Base-by-base conservation (phyloP, 1,284 basidiomycete species). In the Hemileccinum hortonii region DNA sequence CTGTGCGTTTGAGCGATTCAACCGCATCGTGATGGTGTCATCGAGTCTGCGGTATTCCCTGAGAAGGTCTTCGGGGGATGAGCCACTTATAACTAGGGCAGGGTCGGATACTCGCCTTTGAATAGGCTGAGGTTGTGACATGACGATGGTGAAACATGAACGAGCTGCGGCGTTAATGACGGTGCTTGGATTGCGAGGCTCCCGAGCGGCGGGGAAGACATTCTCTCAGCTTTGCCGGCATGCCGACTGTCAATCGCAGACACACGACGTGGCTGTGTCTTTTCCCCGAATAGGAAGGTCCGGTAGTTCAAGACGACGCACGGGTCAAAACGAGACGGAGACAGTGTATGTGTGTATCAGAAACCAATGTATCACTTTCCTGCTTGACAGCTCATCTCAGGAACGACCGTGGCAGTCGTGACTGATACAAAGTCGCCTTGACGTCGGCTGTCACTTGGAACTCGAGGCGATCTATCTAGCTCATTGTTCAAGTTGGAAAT, bases 41-140 rank as follows among this genome's bases (percentile, higher is more conserved):
- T 95, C 92, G 8, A 94, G 75, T 61, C 81, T 86, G 60, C 92
- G 80, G 68, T 94, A 94, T 69, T 94, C 90, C 64, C 79, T 84
- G 70, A 94, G 79, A 61, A 94, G 82, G 58, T 92, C 92, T 95
- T 65, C 35, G 52, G 43, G 40, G 56, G 47, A 35, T 60, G 50
- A 58, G 57, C 47, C 53, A 53, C 45, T 30, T 29, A 47, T 36
- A 49, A 41, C 35, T 9, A 38, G 53, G 50, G 43, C 49, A 54
- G 51, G 39, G 40, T 38, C 36, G 29, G 35, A 41, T 35, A 40
- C 54, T 49, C 32, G 50, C 92, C 89, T 82, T 92, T 93, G 78
- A 95, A 95, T 9, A 89, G 63, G 18, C 83, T 83, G 32, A 95
- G 77, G 63, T 94, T 81, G 63, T 84, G 82, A 63, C 92, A 95